A percentile compares a stretch with the other conserved stretches of the same genome.
These are phyloP conservation scores for Scedosporium dehoogii DNA, from an alignment of 2,329 filamentous ascomycete species.

Conservation along the genomic window DNA sequence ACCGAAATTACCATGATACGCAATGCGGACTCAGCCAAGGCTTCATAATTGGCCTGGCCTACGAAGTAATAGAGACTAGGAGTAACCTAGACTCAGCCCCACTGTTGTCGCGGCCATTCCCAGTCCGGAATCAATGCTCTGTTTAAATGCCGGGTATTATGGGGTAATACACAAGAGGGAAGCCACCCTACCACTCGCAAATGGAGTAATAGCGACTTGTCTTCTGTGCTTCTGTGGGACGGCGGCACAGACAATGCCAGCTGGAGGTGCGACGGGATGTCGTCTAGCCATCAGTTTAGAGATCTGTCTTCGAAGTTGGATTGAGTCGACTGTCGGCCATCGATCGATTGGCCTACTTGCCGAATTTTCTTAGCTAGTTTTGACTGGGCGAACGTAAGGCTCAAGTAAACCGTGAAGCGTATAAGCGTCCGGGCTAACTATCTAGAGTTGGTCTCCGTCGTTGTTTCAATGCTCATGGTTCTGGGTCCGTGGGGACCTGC, in stretches of 20 bases:
- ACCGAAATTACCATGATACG: no score
- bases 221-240: not conserved
- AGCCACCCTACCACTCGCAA: constrained; percentile 6
- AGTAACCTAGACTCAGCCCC: no score
- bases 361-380: not conserved
- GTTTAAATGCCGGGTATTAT: no score
- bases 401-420: not conserved
- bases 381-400: not conserved
- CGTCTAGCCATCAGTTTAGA: not conserved
- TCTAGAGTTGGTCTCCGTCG: not conserved
- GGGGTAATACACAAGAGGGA: no score
- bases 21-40: no score
- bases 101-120: no score
- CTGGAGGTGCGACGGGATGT: not conserved
- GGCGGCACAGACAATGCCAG: not conserved
- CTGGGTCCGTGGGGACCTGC: not conserved
- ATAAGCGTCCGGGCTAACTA: not conserved
- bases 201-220: not conserved
- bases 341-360: not conserved
- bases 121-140: no score
- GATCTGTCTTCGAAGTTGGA: not conserved
- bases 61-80: no score
- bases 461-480: not conserved
- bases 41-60: no score
- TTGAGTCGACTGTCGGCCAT: not conserved